Evolutionary conservation across 768 basidiomycete genomes (phyloP).

Genomic region (Boletus rubescentipes): DNA sequence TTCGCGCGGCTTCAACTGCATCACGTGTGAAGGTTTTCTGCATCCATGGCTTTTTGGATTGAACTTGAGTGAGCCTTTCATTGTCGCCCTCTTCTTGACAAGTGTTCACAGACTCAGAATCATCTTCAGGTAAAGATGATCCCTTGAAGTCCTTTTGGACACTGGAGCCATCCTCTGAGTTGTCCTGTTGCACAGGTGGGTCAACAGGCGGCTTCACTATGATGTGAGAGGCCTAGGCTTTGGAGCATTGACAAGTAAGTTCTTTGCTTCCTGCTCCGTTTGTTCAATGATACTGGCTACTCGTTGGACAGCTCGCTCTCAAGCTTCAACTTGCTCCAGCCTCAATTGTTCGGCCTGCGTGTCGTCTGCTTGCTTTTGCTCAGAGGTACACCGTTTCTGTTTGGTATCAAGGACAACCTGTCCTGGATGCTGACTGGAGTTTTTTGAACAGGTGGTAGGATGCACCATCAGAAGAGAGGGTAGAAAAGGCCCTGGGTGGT

Average conservation of each 20-base stretch:
- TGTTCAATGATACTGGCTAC: neutral
- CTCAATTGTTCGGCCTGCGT: neutral
- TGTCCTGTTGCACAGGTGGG: neutral
- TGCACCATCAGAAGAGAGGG: neutral
- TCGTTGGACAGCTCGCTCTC: neutral
- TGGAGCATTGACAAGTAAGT: neutral
- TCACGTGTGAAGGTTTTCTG: neutral
- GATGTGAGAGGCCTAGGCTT: neutral
- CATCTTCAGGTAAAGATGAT: neutral
- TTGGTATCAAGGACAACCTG: neutral
- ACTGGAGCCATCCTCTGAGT: no score
- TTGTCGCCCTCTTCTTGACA: no score
- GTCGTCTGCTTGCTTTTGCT: neutral
- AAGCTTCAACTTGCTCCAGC: neutral
- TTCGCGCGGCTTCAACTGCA: neutral
- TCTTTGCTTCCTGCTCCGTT: neutral
- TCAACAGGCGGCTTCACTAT: neutral
- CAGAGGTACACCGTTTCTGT: neutral
- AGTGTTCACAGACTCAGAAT: neutral
- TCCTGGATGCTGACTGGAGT: neutral
- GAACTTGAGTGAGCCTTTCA: no score
- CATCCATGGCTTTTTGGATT: neutral
- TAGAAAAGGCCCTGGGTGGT: neutral
- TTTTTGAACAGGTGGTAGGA: neutral
- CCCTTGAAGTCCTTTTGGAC: no score